Percentiles rank a stretch among this genome's conserved stretches.
Conservation (phyloP, 306 rosid species). For the Abrus precatorius region DNA sequence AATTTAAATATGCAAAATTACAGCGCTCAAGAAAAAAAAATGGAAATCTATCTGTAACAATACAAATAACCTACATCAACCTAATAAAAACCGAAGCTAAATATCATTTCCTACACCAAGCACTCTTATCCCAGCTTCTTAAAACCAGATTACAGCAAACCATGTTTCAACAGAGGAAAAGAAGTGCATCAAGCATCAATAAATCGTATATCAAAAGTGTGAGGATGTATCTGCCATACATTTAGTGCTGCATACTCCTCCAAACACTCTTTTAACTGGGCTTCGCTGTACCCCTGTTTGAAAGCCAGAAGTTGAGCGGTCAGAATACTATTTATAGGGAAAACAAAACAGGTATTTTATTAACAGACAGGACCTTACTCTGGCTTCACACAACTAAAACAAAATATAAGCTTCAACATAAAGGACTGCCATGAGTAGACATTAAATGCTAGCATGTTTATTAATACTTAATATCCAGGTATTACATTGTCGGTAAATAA, state of each 20-base stretch:
- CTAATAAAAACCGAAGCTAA: slow-evolving; percentile 16
- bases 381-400: neutral
- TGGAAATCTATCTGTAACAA: slow-evolving; percentile 35
- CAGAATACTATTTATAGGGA: slow-evolving; percentile 16
- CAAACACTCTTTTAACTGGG: slow-evolving; percentile 90
- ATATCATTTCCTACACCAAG: slow-evolving; percentile 33
- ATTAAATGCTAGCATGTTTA: neutral
- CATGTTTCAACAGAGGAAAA: neutral
- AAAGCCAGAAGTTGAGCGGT: slow-evolving; percentile 37
- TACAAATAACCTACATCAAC: slow-evolving; percentile 43
- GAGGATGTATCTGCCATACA: slow-evolving; percentile 99
- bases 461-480: neutral
- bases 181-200: slow-evolving; percentile 76
- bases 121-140: slow-evolving; percentile 30
- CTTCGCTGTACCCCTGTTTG: slow-evolving; percentile 96
- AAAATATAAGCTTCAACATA: neutral
- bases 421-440: neutral
- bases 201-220: slow-evolving; percentile 88
- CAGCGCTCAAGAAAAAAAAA: neutral
- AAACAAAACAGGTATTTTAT: neutral
- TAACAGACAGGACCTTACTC: neutral
- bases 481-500: neutral
- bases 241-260: slow-evolving; percentile 98
- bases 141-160: slow-evolving; percentile 30
- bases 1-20: slow-evolving; percentile 38